Percentiles rank a stretch among this genome's conserved stretches.
phyloP scores from a whole-genome alignment of 805 yeast species.

The Zygoascus biomembranicola region DNA sequence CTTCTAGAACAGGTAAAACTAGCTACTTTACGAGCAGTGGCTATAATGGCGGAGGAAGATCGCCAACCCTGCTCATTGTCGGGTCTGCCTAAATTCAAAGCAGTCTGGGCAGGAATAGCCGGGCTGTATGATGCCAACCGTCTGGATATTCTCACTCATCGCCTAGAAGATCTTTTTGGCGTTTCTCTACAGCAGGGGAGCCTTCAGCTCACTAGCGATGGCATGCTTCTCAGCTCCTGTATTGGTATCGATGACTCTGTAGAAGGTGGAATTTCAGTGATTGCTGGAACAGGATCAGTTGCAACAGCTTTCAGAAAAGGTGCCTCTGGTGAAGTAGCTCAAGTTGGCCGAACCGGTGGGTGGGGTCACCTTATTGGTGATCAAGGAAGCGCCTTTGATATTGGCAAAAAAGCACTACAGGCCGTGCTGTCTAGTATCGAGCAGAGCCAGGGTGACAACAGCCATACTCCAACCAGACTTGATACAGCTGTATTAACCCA shows the following conservation, averaged over 20 bases:
- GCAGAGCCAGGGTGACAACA: background rate
- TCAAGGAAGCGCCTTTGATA: constrained; percentile 14
- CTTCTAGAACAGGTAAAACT: background rate
- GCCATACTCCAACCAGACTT: background rate
- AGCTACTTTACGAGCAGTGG: background rate
- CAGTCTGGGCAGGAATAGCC: constrained; percentile 16
- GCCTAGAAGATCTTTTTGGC: constrained; percentile 5
- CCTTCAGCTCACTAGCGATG: constrained; percentile 3
- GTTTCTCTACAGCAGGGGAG: background rate
- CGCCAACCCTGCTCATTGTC: background rate
- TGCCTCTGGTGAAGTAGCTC: background rate
- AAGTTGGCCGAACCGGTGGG: constrained; percentile 12
- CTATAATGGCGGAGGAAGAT: background rate
- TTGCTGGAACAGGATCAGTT: constrained; percentile 17
- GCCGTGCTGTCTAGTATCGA: background rate
- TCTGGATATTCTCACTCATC: background rate
- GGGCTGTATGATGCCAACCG: constrained; percentile 8
- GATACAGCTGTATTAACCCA: background rate
- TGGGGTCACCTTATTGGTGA: constrained; percentile 15
- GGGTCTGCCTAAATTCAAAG: background rate
- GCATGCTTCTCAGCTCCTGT: constrained; percentile 3
- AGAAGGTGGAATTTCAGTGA: constrained; percentile 3
- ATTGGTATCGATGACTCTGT: background rate
- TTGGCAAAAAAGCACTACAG: constrained; percentile 9
- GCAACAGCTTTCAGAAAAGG: constrained; percentile 9